Percentiles rank a stretch among this genome's conserved stretches.
phyloP scores from a whole-genome alignment of 202 grass and related monocot genomes.

The Alloteropsis angusta region DNA sequence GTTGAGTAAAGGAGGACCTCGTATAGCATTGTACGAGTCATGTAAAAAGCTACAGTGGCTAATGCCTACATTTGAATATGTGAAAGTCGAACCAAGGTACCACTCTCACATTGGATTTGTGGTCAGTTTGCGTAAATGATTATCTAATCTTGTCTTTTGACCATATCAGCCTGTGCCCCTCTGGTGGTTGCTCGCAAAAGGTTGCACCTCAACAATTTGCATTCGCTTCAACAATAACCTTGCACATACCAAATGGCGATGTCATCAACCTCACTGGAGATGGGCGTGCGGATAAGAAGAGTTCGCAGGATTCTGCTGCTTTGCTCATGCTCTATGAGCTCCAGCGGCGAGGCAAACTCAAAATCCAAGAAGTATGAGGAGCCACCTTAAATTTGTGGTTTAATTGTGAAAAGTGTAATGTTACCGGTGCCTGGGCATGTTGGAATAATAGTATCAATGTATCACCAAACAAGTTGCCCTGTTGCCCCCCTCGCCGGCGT shows the following conservation, averaged over 20 bases:
- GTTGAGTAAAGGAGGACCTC: conserved; percentile 77
- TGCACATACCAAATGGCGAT: conserved; percentile 56
- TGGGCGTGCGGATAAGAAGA: conserved; percentile 57
- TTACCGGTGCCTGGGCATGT: background rate
- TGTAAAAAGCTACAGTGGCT: conserved; percentile 76
- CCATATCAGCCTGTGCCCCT: conserved; percentile 4
- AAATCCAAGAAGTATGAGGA: conserved; percentile 40
- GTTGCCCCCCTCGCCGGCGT: background rate
- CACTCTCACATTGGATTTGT: background rate
- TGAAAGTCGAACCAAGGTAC: conserved; percentile 51
- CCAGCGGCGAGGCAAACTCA: conserved; percentile 39
- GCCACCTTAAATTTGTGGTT: background rate
- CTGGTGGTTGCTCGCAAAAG: conserved; percentile 7
- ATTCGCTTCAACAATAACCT: conserved; percentile 52
- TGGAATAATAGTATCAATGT: background rate
- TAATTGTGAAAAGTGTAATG: background rate
- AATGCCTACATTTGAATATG: conserved; percentile 59
- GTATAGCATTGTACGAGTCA: conserved; percentile 49
- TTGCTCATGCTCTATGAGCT: conserved; percentile 75
- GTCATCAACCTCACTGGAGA: conserved; percentile 57
- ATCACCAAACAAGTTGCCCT: background rate
- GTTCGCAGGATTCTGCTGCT: conserved; percentile 67
- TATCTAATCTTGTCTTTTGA: conserved; percentile 12
- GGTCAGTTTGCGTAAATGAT: conserved; percentile 3
- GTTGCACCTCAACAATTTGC: conserved; percentile 26